Conservation (phyloP, 768 basidiomycete species). For the Lentinula aciculospora region DNA sequence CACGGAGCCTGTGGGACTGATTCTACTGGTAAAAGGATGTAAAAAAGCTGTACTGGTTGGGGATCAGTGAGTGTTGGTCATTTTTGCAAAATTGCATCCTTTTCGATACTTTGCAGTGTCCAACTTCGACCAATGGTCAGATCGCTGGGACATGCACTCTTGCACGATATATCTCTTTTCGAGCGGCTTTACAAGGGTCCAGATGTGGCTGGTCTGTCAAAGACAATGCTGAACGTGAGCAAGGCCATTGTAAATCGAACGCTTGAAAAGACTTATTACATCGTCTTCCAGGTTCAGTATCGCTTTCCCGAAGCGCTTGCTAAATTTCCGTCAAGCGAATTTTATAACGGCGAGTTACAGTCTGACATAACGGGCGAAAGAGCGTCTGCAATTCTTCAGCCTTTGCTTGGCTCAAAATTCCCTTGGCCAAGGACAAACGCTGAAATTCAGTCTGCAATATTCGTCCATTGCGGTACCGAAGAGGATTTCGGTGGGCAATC, state of each 20-base stretch:
- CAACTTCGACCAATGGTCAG: constrained; percentile 63
- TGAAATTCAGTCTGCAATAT: constrained; percentile 44
- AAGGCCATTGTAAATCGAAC: neutral
- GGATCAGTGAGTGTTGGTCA: constrained; percentile 52
- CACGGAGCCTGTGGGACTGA: constrained; percentile 59
- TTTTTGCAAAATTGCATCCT: neutral
- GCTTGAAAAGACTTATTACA: neutral
- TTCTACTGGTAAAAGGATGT: constrained; percentile 63
- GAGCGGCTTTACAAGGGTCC: constrained; percentile 50
- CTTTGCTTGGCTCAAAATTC: constrained; percentile 37
- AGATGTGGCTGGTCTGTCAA: constrained; percentile 29
- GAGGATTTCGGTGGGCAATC: constrained; percentile 57
- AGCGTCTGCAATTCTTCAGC: constrained; percentile 27
- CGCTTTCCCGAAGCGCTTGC: constrained; percentile 56
- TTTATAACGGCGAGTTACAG: constrained; percentile 50
- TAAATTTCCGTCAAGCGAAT: constrained; percentile 55
- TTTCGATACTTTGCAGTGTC: constrained; percentile 33
- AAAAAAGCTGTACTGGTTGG: constrained; percentile 56
- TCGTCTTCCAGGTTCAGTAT: constrained; percentile 46
- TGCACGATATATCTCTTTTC: constrained; percentile 56
- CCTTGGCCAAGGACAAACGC: constrained; percentile 48
- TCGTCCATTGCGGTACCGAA: constrained; percentile 50
- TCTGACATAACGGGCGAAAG: constrained; percentile 34
- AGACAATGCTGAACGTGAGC: constrained; percentile 57
- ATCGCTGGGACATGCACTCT: constrained; percentile 49